A percentile compares a stretch with the other conserved stretches of the same genome.
phyloP scores from a whole-genome alignment of 2,329 filamentous ascomycete species.

The Fusarium euwallaceae region DNA sequence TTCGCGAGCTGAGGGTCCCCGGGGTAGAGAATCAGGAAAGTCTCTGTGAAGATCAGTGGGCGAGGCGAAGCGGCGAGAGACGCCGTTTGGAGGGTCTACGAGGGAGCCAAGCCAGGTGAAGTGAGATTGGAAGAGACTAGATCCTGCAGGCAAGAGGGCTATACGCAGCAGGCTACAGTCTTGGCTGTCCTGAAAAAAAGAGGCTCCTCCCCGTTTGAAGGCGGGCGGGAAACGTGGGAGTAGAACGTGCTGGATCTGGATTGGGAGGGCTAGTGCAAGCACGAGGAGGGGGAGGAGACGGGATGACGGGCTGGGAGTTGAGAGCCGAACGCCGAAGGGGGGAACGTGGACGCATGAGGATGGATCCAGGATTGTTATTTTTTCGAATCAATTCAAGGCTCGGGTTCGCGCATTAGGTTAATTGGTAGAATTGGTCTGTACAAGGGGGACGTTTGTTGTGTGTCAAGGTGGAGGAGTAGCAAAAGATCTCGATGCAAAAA shows the following conservation, averaged over 20 bases:
- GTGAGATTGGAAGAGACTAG: slow-evolving; percentile 18
- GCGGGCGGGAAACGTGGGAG: not conserved
- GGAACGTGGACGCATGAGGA: not conserved
- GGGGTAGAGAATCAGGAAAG: slow-evolving; percentile 6
- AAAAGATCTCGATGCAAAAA: not conserved
- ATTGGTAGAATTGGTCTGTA: not conserved
- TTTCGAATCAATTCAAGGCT: slow-evolving; percentile 1
- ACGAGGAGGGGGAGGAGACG: not conserved
- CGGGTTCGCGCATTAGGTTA: not conserved
- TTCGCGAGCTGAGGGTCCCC: slow-evolving; percentile 34
- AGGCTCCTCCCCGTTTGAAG: not conserved
- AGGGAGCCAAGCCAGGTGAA: not conserved
- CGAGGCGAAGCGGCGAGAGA: slow-evolving; percentile 14
- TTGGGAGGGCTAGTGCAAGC: not conserved
- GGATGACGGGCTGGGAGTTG: not conserved
- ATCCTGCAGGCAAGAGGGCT: slow-evolving; percentile 27
- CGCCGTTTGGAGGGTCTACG: not conserved
- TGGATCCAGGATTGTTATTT: slow-evolving; percentile 3
- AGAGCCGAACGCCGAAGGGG: not conserved
- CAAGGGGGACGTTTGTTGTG: not conserved
- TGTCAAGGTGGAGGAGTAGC: not conserved
- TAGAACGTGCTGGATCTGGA: slow-evolving; percentile 6
- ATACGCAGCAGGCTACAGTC: not conserved
- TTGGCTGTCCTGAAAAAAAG: not conserved
- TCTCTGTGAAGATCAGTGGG: slow-evolving; percentile 18